Evolutionary conservation across 345 rosid species (phyloP).

Genomic region (Lumnitzera littorea): DNA sequence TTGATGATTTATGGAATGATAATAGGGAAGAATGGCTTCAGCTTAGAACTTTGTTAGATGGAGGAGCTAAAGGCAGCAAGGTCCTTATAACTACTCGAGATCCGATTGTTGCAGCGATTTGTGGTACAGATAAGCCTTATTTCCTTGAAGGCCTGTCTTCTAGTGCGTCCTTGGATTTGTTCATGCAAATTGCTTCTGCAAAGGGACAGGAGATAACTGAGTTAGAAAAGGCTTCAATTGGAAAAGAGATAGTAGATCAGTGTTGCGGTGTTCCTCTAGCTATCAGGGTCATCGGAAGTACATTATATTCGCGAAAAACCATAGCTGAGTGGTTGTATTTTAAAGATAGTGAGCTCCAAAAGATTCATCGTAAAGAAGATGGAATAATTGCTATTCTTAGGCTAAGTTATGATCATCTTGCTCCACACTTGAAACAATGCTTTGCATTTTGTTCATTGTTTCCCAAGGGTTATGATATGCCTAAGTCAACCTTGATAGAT

Average conservation of each 20-base stretch:
- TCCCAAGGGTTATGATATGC: slow-evolving; percentile 10
- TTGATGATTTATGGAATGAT: slow-evolving; percentile 12
- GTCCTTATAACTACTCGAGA: slow-evolving; percentile 5
- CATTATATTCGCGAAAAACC: slow-evolving; percentile 4
- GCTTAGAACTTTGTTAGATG: not conserved
- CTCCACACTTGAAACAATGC: slow-evolving; percentile 22
- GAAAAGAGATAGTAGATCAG: slow-evolving; percentile 15
- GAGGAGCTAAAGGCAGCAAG: not conserved
- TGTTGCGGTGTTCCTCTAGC: slow-evolving; percentile 22
- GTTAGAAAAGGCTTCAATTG: slow-evolving; percentile 1
- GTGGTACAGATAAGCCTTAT: not conserved
- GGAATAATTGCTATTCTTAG: slow-evolving; percentile 6
- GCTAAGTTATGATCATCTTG: slow-evolving; percentile 22
- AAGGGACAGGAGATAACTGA: not conserved
- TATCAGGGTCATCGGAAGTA: slow-evolving; percentile 14
- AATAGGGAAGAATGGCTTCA: not conserved
- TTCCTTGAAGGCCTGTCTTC: not conserved
- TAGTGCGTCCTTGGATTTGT: slow-evolving; percentile 6
- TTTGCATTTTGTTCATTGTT: slow-evolving; percentile 22
- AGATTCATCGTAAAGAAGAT: not conserved
- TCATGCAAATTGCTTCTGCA: not conserved
- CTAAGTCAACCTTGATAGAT: not conserved
- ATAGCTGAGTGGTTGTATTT: not conserved
- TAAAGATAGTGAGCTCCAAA: slow-evolving; percentile 5
- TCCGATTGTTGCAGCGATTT: slow-evolving; percentile 1